Evolutionary conservation across 202 grass and related monocot genomes (phyloP).

Genomic region (Carex sylvatica): DNA sequence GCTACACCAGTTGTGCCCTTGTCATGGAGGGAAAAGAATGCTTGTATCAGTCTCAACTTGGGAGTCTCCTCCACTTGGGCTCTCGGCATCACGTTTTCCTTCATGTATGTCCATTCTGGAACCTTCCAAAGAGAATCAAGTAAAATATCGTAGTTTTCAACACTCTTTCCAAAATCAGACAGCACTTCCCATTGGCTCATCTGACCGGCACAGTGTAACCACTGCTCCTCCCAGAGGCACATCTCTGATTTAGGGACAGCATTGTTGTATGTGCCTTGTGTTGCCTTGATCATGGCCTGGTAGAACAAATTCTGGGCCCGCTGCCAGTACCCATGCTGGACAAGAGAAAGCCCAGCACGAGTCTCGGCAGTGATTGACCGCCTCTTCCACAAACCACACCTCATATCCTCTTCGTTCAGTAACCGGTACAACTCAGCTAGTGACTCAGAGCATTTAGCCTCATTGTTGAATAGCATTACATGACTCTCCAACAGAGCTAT

Average conservation of each 20-base stretch:
- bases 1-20: slow-evolving; percentile 76
- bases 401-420: slow-evolving; percentile 99
- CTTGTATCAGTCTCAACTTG: slow-evolving; percentile 75
- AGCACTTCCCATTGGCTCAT: slow-evolving; percentile 97
- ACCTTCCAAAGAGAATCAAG: slow-evolving; percentile 94
- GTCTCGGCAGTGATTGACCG: slow-evolving; percentile 98
- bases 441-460: slow-evolving; percentile 84
- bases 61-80: slow-evolving; percentile 91
- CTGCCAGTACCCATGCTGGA: slow-evolving; percentile 97
- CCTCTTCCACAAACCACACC: slow-evolving; percentile 97
- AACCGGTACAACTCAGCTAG: slow-evolving; percentile 89
- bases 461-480: slow-evolving; percentile 84
- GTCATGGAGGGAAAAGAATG: slow-evolving; percentile 87
- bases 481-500: slow-evolving; percentile 87
- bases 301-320: slow-evolving; percentile 92
- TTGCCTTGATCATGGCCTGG: slow-evolving; percentile 99
- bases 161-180: slow-evolving; percentile 95
- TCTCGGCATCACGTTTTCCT: slow-evolving; percentile 84
- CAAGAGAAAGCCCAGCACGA: slow-evolving; percentile 85
- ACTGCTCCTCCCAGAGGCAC: slow-evolving; percentile 99
- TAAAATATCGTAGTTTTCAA: slow-evolving; percentile 94
- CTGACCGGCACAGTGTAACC: slow-evolving; percentile 84
- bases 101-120: slow-evolving; percentile 98
- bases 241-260: slow-evolving; percentile 94
- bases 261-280: slow-evolving; percentile 97